Base-by-base conservation (phyloP, 192 early-diverging fungal species). In the Haplosporangium gracile region DNA sequence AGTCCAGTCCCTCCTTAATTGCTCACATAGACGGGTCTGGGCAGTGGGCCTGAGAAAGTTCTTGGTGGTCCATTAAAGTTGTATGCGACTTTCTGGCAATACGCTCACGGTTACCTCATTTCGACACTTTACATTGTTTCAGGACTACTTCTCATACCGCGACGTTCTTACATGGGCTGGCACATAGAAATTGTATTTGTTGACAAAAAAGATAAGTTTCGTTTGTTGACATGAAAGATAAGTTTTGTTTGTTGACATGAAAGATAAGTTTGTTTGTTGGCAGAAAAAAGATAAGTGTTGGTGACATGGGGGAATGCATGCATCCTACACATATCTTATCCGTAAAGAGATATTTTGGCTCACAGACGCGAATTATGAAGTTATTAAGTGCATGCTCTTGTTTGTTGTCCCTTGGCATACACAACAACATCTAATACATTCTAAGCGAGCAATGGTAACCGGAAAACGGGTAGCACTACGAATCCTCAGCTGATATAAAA, bases 21-120 rank as follows among this genome's bases (percentile, higher is more conserved):
- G 72, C 71, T 73, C 71, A 51, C 71, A 73, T 73, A 73, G 45
- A n/a, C 0, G 45, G 45, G 72, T 73, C 72, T 73, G 72, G 42
- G 51, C 36, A 18, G 72, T 73, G 29, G 71, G 43, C 72, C n/a
- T 51, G 72, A 49, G 29, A 73, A 73, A n/a, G 9, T 49, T 49
- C 45, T 73, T 49, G 11, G 51, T 73, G 72, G 20, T 73, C 42
- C 15, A 47, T 73, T 51, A 51, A 73, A 51, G 72, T 51, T 73
- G 71, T 49, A 34, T 34, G 15, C 45, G 43, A 73, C 47, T 49
- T 51, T 73, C 47, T 34, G 24, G 20, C 47, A 49, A 49, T 49
- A 49, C 15, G 47, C 47, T 49, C 40, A 29, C 42, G n/a, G n/a
- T n/a, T 72, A 45, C 70, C 26, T 29, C 43, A 47, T n/a, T 47